Conservation (phyloP, 495 filamentous ascomycete genomes). For the Penicillium cinerascens region DNA sequence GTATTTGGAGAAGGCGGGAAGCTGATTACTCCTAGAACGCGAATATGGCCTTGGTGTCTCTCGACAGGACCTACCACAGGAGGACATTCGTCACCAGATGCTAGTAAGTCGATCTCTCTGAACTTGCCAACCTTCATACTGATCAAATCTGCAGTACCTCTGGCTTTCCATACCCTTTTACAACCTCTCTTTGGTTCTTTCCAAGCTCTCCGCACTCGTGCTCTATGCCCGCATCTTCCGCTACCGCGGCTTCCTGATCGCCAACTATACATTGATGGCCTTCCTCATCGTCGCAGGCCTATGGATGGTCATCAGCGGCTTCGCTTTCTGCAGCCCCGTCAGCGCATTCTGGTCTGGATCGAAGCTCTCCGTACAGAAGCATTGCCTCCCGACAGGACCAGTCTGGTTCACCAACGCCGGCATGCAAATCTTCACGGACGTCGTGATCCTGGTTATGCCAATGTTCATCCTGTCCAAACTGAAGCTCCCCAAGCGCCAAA, state of each 20-base stretch:
- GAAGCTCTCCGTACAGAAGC: background rate
- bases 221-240: conserved; percentile 42
- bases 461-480: conserved; percentile 39
- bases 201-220: conserved; percentile 43
- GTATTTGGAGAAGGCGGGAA: background rate
- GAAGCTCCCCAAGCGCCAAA: conserved; percentile 38
- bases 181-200: conserved; percentile 40
- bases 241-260: conserved; percentile 21
- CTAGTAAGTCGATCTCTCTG: conserved; percentile 7
- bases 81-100: conserved; percentile 6
- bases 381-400: conserved; percentile 32
- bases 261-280: conserved; percentile 28
- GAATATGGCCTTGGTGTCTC: conserved; percentile 15
- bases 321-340: conserved; percentile 39
- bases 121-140: background rate
- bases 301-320: conserved; percentile 36
- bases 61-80: background rate
- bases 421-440: conserved; percentile 46
- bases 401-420: conserved; percentile 42
- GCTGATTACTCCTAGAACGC: conserved; percentile 16
- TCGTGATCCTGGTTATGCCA: conserved; percentile 47
- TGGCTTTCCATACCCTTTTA: conserved; percentile 40
- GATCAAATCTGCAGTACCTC: conserved; percentile 22
- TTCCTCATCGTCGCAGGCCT: conserved; percentile 32
- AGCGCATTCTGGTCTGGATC: conserved; percentile 25